Percentiles rank a stretch among this genome's conserved stretches.
Evolutionary conservation across 768 basidiomycete genomes (phyloP).

Genomic region (Rhodotorula sphaerocarpa): DNA sequence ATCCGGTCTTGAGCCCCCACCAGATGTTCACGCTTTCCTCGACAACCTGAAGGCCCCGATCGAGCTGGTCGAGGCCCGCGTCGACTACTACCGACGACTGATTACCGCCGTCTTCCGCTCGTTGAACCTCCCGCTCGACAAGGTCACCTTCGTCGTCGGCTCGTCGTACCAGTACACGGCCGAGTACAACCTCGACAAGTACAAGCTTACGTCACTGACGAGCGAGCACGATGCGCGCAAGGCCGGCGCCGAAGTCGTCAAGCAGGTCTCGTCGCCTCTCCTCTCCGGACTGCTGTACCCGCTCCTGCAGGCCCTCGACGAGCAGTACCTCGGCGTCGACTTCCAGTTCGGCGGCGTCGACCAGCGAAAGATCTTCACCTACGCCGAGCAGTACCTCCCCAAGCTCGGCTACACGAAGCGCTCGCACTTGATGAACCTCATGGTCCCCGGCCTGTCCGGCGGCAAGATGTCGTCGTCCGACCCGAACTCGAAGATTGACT

Average conservation of each 20-base stretch:
- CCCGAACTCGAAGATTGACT: constrained; percentile 95
- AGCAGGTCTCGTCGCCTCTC: constrained; percentile 68
- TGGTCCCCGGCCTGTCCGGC: constrained; percentile 57
- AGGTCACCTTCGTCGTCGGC: constrained; percentile 74
- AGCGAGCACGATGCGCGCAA: constrained; percentile 96
- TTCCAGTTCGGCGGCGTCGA: constrained; percentile 98
- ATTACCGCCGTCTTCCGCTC: constrained; percentile 75
- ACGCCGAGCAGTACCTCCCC: constrained; percentile 91
- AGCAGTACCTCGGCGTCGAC: constrained; percentile 88
- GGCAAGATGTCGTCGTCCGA: constrained; percentile 98
- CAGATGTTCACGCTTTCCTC: constrained; percentile 92
- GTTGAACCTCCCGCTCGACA: constrained; percentile 79
- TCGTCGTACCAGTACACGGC: constrained; percentile 83
- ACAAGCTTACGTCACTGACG: constrained; percentile 77
- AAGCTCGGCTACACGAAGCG: constrained; percentile 85
- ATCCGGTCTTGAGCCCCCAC: too few relatives aligned
- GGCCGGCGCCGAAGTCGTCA: constrained; percentile 97
- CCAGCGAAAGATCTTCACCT: constrained; percentile 96
- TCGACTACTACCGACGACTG: constrained; percentile 78
- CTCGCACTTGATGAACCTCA: constrained; percentile 94
- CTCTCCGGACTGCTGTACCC: constrained; percentile 91
- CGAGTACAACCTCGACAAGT: constrained; percentile 93
- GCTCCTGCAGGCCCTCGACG: constrained; percentile 90
- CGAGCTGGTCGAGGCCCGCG: constrained; percentile 77
- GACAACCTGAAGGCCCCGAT: constrained; percentile 94